Base-by-base conservation (phyloP, 2,329 filamentous ascomycete genomes). In the Fusarium armeniacum region DNA sequence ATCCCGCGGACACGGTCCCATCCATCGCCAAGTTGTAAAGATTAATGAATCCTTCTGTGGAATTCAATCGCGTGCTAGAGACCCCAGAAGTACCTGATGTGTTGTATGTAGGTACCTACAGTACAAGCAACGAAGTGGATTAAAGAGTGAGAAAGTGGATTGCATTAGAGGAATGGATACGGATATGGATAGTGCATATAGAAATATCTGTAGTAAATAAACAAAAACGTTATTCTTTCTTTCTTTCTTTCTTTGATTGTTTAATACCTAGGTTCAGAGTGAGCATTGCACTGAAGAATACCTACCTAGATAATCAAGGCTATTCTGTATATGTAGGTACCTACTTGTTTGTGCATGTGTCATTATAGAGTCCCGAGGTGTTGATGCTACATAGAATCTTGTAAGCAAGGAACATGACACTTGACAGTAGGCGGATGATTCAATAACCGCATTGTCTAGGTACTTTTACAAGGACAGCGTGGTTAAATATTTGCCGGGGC, bases 121-220 rank as follows among this genome's bases (percentile, higher is more conserved):
- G 47, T 24, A 28, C 49, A 28, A 28, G 18, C 58, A 56, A 47
- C 52, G 35, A 45, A 40, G 54, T 61, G 43, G 47, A 41, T 60
- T 57, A 33, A 33, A 50, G 40, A 55, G 55, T 63, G 44, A 59
- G 63, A 38, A 64, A 63, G 62, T 58, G 67, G 46, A 60, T 58
- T 57, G 30, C 50, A 53, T 43, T 30, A 46, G 33, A 28, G 38
- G 57, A 36, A 52, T 36, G 32, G 28, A 28, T 58, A n/a, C 28
- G n/a, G 12, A n/a, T 58, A n/a, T 33, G n/a, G 12, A n/a, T 28
- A n/a, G 11, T 38, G n/a, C 50, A 36, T 22, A 38, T 35, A 6
- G 18, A 26, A 18, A 43, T 41, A 57, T 41, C 51, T 67, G 58
- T 11, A 30, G 28, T 30, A 51, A 58, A 54, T 45, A 41, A n/a